Evolutionary conservation across 2,329 filamentous ascomycete genomes (phyloP), one percentile per base, ranked within the genome.

Genomic region (Cladosporium sphaerospermum): DNA sequence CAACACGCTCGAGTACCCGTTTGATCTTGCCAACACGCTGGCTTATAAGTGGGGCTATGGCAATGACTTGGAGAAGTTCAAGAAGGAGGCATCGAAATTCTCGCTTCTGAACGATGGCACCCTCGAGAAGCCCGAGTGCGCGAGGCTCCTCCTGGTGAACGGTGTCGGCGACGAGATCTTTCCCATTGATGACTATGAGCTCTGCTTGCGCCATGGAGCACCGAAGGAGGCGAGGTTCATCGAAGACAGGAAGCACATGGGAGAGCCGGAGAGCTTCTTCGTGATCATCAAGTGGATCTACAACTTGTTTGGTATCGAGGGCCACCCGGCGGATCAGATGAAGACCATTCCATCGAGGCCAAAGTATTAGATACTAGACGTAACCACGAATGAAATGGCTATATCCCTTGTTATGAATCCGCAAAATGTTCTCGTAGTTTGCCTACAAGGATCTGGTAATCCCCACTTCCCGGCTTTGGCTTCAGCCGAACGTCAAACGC

Each of bases 121-220:
- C 19, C 66, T 83, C 33, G 73, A 80, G 52, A 73, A 69, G 56
- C 70, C 70, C 0, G 63, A 68, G 6, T 81, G 78, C 53, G 67
- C 75, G 19, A 68, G 73, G 31, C 61, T 82, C 50, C 62, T 83
- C 36, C 67, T 83, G 5, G 79, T 83, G 8, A 83, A 83, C 59
- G 77, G 80, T 0, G 77, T 75, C 1, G 73, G 78, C 31, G 80
- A 83, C 61, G 79, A 81, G 68, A 81, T 83, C 45, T 83, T 83
- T 65, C 80, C 80, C 0, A 78, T 83, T 43, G 80, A 83, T 59
- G 80, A 83, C 59, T 78, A 79, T 53, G 78, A 79, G 58, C 64
- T 82, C 39, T 76, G 77, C 23, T 59, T 82, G 44, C 69, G 75
- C 37, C 74, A 78, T 62, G 80, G 78, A 0, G 62, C 68, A 16